Conservation (phyloP, 148 eudicot genomes). For the Mesembryanthemum crystallinum region DNA sequence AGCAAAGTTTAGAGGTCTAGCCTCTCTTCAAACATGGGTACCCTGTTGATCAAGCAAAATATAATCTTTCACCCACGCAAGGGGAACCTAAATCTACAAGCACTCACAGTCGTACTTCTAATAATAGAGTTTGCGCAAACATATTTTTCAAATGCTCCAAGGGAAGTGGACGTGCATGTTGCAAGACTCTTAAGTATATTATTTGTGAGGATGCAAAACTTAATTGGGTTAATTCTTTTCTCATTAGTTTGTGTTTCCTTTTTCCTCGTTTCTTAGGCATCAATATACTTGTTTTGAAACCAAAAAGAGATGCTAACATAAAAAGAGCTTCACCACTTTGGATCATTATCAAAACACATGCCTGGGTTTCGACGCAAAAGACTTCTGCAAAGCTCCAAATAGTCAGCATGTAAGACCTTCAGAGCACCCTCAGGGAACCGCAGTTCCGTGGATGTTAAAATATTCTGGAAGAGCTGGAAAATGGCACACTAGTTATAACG, state of each 20-base stretch:
- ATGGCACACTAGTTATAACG: not conserved
- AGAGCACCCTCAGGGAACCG: constrained; percentile 48
- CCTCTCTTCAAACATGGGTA: no score
- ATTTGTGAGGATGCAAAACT: no score
- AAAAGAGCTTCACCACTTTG: constrained; percentile 7
- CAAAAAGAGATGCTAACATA: not conserved
- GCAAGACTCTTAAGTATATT: not conserved
- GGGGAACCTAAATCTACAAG: no score
- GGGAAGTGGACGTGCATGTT: not conserved
- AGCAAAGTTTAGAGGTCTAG: no score
- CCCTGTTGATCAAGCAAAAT: no score
- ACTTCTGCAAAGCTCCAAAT: constrained; percentile 44
- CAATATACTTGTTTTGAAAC: not conserved
- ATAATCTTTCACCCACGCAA: no score
- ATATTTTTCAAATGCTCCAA: not conserved
- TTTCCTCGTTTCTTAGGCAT: not conserved
- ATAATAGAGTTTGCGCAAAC: not conserved
- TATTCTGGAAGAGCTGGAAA: constrained; percentile 54
- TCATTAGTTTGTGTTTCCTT: not conserved
- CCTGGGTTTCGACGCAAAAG: constrained; percentile 53
- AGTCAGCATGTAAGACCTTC: constrained; percentile 39
- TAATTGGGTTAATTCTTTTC: no score
- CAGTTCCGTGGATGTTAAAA: constrained; percentile 37
- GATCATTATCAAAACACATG: constrained; percentile 17
- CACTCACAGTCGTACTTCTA: not conserved